phyloP scores from a whole-genome alignment of 2,329 filamentous ascomycete genomes.

The Metarhizium anisopliae region DNA sequence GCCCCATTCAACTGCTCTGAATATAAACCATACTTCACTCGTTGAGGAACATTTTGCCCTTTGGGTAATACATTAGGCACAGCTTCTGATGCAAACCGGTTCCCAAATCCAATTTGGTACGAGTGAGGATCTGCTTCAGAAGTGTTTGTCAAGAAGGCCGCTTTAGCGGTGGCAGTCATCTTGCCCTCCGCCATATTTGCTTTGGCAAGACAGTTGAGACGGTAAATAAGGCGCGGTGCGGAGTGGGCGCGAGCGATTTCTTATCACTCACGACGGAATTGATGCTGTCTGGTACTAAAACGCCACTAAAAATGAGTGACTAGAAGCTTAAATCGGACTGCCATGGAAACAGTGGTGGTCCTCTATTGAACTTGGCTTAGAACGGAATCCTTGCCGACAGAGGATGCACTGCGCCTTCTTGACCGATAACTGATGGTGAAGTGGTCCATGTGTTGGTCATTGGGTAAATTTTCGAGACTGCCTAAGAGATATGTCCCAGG shows the following conservation, averaged over 20 bases:
- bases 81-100: slow-evolving; percentile 38
- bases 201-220: not conserved
- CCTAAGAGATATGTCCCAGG: not conserved
- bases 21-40: slow-evolving; percentile 30
- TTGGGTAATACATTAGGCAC: slow-evolving; percentile 34
- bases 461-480: not conserved
- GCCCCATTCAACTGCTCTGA: slow-evolving; percentile 39
- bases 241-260: not conserved
- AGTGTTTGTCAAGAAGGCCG: slow-evolving; percentile 12
- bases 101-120: slow-evolving; percentile 50
- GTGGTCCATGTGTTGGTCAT: not conserved
- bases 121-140: slow-evolving; percentile 31
- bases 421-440: not conserved
- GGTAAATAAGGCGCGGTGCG: not conserved
- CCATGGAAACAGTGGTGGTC: not conserved
- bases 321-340: not conserved
- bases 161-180: slow-evolving; percentile 12
- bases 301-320: not conserved
- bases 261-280: not conserved
- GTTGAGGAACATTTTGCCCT: slow-evolving; percentile 36
- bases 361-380: not conserved
- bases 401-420: not conserved
- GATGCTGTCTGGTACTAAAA: not conserved
- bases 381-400: not conserved
- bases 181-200: slow-evolving; percentile 1